A percentile compares a stretch with the other conserved stretches of the same genome.
Evolutionary conservation across 129 eudicot genomes (phyloP).

Genomic region (Artemisia tridentata): DNA sequence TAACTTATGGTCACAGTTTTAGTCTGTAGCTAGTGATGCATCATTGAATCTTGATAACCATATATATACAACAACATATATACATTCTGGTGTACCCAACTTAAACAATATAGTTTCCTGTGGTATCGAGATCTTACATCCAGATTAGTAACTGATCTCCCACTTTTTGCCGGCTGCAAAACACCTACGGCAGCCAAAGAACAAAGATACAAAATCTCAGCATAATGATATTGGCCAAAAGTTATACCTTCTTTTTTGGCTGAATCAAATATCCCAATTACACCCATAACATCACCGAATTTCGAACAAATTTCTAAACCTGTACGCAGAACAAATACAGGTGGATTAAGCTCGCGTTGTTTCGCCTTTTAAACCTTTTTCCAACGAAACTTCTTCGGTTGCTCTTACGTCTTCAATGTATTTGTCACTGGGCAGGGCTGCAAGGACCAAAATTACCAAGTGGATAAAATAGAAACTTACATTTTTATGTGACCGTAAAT

Average conservation of each 20-base stretch:
- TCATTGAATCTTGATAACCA: too few species aligned
- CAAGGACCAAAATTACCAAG: too few species aligned
- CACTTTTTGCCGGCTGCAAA: slow-evolving; percentile 81
- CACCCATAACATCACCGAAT: slow-evolving; percentile 77
- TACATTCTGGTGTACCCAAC: too few species aligned
- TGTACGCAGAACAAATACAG: slow-evolving; percentile 42
- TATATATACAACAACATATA: too few species aligned
- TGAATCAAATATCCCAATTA: slow-evolving; percentile 60
- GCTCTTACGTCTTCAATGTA: too few species aligned
- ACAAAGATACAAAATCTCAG: slow-evolving; percentile 76
- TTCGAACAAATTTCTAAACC: slow-evolving; percentile 78
- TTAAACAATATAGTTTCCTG: too few species aligned
- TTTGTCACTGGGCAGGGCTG: too few species aligned
- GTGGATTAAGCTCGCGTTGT: slow-evolving; percentile 42
- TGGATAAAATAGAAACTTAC: too few species aligned
- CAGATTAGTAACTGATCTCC: slow-evolving; percentile 41
- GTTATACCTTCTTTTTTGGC: slow-evolving; percentile 59
- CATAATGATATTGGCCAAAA: slow-evolving; percentile 72
- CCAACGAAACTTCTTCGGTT: background rate
- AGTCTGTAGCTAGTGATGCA: too few species aligned
- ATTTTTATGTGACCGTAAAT: too few species aligned
- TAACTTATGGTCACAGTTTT: too few species aligned
- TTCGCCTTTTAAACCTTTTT: slow-evolving; percentile 43
- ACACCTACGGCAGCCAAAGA: slow-evolving; percentile 86
- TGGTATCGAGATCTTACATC: slow-evolving; percentile 9